A percentile compares a stretch with the other conserved stretches of the same genome.
These are phyloP conservation scores for Talaromyces sp. DNA, from an alignment of 2,329 filamentous ascomycete genomes.

Conservation along the genomic window DNA sequence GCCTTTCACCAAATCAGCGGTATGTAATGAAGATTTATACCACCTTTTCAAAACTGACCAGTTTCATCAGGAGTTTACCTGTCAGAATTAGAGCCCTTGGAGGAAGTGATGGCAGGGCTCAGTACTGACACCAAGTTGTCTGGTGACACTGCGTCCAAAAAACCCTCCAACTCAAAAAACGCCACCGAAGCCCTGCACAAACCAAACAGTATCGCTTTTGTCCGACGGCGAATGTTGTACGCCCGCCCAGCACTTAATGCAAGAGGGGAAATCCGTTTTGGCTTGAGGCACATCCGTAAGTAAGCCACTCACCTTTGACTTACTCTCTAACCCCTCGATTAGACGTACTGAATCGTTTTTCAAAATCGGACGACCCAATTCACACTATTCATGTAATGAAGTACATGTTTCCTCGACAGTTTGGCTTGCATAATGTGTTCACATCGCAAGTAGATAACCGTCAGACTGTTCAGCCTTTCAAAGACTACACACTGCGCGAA, in stretches of 20 bases:
- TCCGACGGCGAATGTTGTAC: slow-evolving; percentile 82
- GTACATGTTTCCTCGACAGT: slow-evolving; percentile 90
- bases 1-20: slow-evolving; percentile 79
- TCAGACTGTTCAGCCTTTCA: slow-evolving; percentile 66
- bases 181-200: slow-evolving; percentile 13
- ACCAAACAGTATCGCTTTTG: slow-evolving; percentile 61
- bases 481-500: slow-evolving; percentile 81
- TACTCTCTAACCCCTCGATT: slow-evolving; percentile 1
- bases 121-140: neutral
- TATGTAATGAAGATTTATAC: slow-evolving; percentile 26
- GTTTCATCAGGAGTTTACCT: slow-evolving; percentile 23
- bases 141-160: neutral
- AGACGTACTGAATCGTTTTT: slow-evolving; percentile 77
- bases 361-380: slow-evolving; percentile 37
- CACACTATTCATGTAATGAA: slow-evolving; percentile 71
- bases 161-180: neutral
- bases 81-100: slow-evolving; percentile 23
- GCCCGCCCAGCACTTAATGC: slow-evolving; percentile 66
- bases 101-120: slow-evolving; percentile 1
- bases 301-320: neutral
- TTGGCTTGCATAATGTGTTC: slow-evolving; percentile 88
- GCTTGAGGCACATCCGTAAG: slow-evolving; percentile 76
- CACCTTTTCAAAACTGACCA: neutral
- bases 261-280: slow-evolving; percentile 62
- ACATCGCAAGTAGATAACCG: slow-evolving; percentile 59